These are phyloP conservation scores for Apiotrichum siamense DNA, from an alignment of 1,284 basidiomycete species.

Conservation along the genomic window DNA sequence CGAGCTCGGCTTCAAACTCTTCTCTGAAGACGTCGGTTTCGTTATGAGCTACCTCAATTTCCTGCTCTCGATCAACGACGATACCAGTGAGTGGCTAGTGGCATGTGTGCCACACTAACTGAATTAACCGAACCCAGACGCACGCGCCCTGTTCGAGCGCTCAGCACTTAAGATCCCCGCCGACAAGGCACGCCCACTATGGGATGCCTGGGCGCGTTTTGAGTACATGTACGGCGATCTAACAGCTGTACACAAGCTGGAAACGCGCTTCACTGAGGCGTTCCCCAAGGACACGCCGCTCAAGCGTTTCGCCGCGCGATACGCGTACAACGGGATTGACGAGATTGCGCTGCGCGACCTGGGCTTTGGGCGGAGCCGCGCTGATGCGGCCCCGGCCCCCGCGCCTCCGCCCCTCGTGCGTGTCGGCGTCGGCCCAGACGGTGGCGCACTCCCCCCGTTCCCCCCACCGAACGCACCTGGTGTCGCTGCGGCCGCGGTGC, in stretches of 20 bases:
- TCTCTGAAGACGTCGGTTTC: slow-evolving; percentile 75
- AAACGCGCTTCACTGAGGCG: slow-evolving; percentile 76
- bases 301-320: slow-evolving; percentile 83
- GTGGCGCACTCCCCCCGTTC: slow-evolving; percentile 11
- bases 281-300: slow-evolving; percentile 83
- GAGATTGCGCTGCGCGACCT: slow-evolving; percentile 83
- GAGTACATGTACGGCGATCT: slow-evolving; percentile 93
- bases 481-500: no score
- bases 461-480: slow-evolving; percentile 7
- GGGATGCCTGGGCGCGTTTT: slow-evolving; percentile 93
- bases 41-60: slow-evolving; percentile 86
- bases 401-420: neutral
- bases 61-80: slow-evolving; percentile 90
- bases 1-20: slow-evolving; percentile 84
- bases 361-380: slow-evolving; percentile 59
- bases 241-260: slow-evolving; percentile 80
- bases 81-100: slow-evolving; percentile 55
- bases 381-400: slow-evolving; percentile 4
- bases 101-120: slow-evolving; percentile 36
- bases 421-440: no score
- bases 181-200: slow-evolving; percentile 74
- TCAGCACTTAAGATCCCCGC: slow-evolving; percentile 62
- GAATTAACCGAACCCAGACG: no score
- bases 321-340: slow-evolving; percentile 81
- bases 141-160: slow-evolving; percentile 89